phyloP scores from a whole-genome alignment of 805 yeast species.

The Candida sakaeoensis region DNA sequence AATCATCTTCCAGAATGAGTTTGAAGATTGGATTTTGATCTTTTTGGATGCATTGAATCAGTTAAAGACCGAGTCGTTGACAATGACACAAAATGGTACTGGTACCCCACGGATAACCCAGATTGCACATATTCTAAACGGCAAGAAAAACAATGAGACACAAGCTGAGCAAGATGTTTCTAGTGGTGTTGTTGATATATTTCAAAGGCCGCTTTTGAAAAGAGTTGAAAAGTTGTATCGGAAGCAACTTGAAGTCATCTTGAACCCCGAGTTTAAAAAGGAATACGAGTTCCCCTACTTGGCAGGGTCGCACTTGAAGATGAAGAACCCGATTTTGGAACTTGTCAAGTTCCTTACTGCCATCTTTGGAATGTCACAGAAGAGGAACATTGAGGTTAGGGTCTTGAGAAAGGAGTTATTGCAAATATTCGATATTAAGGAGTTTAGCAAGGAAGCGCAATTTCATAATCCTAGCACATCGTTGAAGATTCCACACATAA shows the following conservation, averaged over 20 bases:
- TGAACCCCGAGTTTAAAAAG: slow-evolving; percentile 56
- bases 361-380: slow-evolving; percentile 61
- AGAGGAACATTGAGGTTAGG: slow-evolving; percentile 68
- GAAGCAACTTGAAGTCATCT: slow-evolving; percentile 68
- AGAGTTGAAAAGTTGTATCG: slow-evolving; percentile 63
- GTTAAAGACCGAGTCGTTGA: slow-evolving; percentile 38
- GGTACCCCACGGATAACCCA: slow-evolving; percentile 67
- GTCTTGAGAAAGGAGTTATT: slow-evolving; percentile 71
- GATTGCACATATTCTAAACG: slow-evolving; percentile 50
- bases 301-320: slow-evolving; percentile 64
- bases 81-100: slow-evolving; percentile 37
- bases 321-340: slow-evolving; percentile 74
- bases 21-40: slow-evolving; percentile 80
- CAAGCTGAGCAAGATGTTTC: slow-evolving; percentile 30
- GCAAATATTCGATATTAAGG: slow-evolving; percentile 71
- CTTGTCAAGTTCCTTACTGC: slow-evolving; percentile 74
- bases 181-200: slow-evolving; percentile 49
- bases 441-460: slow-evolving; percentile 71
- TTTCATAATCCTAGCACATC: slow-evolving; percentile 75
- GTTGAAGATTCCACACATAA: slow-evolving; percentile 59
- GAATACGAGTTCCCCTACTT: slow-evolving; percentile 72
- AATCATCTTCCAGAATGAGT: slow-evolving; percentile 68
- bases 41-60: slow-evolving; percentile 65
- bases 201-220: slow-evolving; percentile 61
- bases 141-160: slow-evolving; percentile 34